Evolutionary conservation across 352 stramenopile genomes (phyloP).

Genomic region (Phytopythium mirpurense): DNA sequence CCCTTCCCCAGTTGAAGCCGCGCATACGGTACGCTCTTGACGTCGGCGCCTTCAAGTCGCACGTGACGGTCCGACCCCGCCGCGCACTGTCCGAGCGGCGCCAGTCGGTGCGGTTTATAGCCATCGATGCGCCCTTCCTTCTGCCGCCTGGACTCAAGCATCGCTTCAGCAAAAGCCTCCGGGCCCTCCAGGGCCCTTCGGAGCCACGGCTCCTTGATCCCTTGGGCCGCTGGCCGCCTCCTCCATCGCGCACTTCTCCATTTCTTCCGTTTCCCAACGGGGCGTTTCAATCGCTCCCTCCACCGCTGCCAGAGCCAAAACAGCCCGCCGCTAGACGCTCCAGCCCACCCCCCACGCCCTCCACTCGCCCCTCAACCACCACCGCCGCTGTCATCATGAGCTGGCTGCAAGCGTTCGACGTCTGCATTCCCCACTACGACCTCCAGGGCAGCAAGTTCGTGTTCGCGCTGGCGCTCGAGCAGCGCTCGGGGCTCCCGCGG

Average conservation of each 20-base stretch:
- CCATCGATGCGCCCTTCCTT: background rate
- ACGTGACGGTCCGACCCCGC: background rate
- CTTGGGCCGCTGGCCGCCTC: no score
- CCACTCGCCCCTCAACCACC: background rate
- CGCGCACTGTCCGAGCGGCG: no score
- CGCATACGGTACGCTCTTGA: background rate
- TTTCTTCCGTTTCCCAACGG: background rate
- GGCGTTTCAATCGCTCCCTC: background rate
- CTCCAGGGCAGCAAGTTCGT: slow-evolving; percentile 34
- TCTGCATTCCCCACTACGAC: slow-evolving; percentile 41
- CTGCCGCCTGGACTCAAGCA: background rate
- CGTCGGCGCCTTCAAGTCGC: background rate
- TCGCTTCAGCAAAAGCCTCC: no score
- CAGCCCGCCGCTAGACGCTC: slow-evolving; percentile 1
- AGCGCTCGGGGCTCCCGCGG: slow-evolving; percentile 12
- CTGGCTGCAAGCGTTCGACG: slow-evolving; percentile 47
- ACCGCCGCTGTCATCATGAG: no score
- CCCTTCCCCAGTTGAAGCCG: background rate
- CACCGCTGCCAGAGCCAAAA: background rate
- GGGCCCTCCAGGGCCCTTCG: no score
- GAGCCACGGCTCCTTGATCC: no score
- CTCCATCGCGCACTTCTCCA: slow-evolving; percentile 4
- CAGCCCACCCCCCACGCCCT: background rate
- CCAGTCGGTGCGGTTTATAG: background rate
- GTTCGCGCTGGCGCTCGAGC: slow-evolving; percentile 39